phyloP scores from a whole-genome alignment of 2,329 filamentous ascomycete species.

The Metarhizium rileyi region DNA sequence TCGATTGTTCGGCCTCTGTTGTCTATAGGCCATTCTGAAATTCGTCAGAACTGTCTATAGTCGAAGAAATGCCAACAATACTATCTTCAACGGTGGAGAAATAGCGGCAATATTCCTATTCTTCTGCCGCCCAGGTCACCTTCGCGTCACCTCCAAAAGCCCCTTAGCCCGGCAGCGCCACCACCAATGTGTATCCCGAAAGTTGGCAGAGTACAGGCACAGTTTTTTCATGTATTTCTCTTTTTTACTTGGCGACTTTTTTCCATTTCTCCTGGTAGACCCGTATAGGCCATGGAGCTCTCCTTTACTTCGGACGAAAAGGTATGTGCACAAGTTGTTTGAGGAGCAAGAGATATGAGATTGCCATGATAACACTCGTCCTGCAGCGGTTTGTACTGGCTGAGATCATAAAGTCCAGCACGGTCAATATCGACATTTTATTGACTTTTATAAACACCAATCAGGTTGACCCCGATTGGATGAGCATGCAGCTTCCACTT shows the following conservation, averaged over 20 bases:
- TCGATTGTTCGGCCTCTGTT: not conserved
- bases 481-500: conserved; percentile 36
- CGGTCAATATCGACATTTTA: conserved; percentile 35
- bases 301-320: conserved; percentile 9
- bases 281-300: conserved; percentile 5
- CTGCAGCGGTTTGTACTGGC: conserved; percentile 45
- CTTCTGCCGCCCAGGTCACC: conserved; percentile 3
- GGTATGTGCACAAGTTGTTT: conserved; percentile 5
- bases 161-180: not conserved
- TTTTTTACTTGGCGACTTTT: not conserved
- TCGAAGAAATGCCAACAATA: conserved; percentile 5
- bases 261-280: not conserved
- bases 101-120: conserved; percentile 6
- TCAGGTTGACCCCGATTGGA: conserved; percentile 33
- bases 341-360: not conserved
- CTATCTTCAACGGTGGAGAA: conserved; percentile 6
- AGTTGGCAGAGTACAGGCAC: not conserved
- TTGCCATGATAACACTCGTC: not conserved
- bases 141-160: conserved; percentile 3
- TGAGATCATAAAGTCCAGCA: conserved; percentile 48
- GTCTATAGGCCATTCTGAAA: conserved; percentile 2
- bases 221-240: not conserved
- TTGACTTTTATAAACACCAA: conserved; percentile 36
- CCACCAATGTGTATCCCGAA: not conserved
- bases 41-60: not conserved